Evolutionary conservation across 2,329 filamentous ascomycete species (phyloP), one percentile per base, ranked within the genome.

Genomic region (Aspergillus puulaauensis): DNA sequence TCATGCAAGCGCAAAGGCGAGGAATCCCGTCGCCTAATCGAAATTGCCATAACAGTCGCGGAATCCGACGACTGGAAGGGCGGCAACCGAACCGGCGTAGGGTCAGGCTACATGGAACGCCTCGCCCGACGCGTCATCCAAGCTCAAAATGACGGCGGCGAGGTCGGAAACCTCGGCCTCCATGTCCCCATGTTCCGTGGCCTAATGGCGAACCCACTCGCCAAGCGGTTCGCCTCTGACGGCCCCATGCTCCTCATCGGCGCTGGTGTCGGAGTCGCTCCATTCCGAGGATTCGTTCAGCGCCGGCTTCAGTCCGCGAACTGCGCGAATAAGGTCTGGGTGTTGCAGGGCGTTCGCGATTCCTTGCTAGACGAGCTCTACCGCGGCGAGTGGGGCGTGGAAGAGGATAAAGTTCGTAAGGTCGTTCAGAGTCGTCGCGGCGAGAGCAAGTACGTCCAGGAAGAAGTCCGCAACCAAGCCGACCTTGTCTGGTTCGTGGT

Each of bases 401-500:
- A 96, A 68, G 93, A 97, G 72, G 86, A 90, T 52, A 88, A 93
- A 72, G 88, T 93, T 51, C 92, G 93, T 78, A 89, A 86, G 43
- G 90, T 95, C 1, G 88, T 93, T 11, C 86, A 95, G 74, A 90
- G 85, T 65, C 87, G 87, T 52, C 83, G 82, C 49, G 90, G 90
- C 46, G 89, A 92, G 66, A 90, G 91, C 62, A 88, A 89, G 64
- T 99, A 99, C 70, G 95, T 99, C 2, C 95, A 99, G 72, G 95
- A 99, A 69, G 95, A 98, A 75, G 93, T 99, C 8, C 82, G 85
- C 11, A 83, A 90, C 63, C 95, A 98, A 73, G 91, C 93, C 2
- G 95, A 98, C 70, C 83, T 98, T n/a, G 93, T 98, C 15, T 99
- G 95, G 95, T 96, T 91, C 74, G 92, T 98, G 63, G 90, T 96